Conservation (phyloP, 306 rosid genomes). For the Delonix regia region DNA sequence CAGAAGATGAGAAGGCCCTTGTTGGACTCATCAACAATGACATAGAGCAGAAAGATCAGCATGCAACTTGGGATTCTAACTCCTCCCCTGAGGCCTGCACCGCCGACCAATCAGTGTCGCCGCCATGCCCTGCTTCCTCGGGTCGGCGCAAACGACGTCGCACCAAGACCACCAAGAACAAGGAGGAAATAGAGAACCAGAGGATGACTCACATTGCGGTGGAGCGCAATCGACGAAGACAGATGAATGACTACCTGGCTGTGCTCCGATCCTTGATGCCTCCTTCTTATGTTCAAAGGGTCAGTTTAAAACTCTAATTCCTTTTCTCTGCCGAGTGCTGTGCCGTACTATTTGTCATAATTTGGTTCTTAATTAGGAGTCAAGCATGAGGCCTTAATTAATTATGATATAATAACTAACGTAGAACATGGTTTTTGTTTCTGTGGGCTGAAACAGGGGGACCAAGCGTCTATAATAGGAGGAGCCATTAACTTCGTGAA, state of each 20-base stretch:
- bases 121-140: background rate
- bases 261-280: slow-evolving; percentile 87
- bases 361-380: background rate
- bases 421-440: slow-evolving; percentile 13
- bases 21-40: slow-evolving; percentile 31
- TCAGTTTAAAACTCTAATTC: slow-evolving; percentile 20
- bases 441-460: slow-evolving; percentile 57
- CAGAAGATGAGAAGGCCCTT: slow-evolving; percentile 26
- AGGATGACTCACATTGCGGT: slow-evolving; percentile 93
- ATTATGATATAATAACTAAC: background rate
- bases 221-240: slow-evolving; percentile 88
- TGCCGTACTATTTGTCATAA: slow-evolving; percentile 4
- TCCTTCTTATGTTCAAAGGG: slow-evolving; percentile 80
- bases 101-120: background rate
- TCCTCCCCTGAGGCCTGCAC: slow-evolving; percentile 41
- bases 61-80: slow-evolving; percentile 41
- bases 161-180: slow-evolving; percentile 57
- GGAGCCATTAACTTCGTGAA: slow-evolving; percentile 92
- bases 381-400: background rate
- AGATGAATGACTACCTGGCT: slow-evolving; percentile 85
- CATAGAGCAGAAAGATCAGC: slow-evolving; percentile 8
- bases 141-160: slow-evolving; percentile 65
- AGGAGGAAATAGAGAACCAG: slow-evolving; percentile 82
- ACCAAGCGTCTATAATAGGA: slow-evolving; percentile 94
- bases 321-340: background rate